phyloP scores from a whole-genome alignment of 805 yeast species.

The Cephaloascus fragrans region DNA sequence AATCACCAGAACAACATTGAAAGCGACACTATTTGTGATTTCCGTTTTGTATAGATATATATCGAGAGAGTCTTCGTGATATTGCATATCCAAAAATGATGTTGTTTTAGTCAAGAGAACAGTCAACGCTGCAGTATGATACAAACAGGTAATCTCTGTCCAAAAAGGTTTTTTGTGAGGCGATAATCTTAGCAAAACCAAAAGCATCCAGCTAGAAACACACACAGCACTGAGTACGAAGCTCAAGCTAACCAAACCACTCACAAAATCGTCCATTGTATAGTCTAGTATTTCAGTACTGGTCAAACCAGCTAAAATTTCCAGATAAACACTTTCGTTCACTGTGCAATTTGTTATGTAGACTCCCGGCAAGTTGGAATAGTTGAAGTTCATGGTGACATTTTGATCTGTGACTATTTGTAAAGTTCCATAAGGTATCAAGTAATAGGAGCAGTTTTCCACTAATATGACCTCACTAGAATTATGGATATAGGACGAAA shows the following conservation, averaged over 20 bases:
- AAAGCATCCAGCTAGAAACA: conserved; percentile 63
- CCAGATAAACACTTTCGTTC: neutral
- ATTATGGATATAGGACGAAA: neutral
- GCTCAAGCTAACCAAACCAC: conserved; percentile 31
- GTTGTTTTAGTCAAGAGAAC: conserved; percentile 38
- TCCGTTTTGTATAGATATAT: conserved; percentile 25
- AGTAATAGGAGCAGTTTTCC: neutral
- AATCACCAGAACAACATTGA: conserved; percentile 28
- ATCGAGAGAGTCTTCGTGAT: conserved; percentile 43
- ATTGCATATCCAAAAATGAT: conserved; percentile 37
- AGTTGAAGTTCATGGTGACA: neutral
- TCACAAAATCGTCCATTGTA: conserved; percentile 21
- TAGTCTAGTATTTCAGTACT: neutral
- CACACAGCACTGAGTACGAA: conserved; percentile 47
- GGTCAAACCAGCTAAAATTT: too few relatives aligned
- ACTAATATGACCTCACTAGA: neutral
- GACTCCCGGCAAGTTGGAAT: neutral
- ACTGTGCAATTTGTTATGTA: neutral
- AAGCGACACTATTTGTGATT: conserved; percentile 25
- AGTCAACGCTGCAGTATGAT: conserved; percentile 46
- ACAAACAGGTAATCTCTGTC: conserved; percentile 47
- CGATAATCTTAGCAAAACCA: conserved; percentile 43
- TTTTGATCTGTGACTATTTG: neutral
- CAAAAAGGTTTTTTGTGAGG: conserved; percentile 49
- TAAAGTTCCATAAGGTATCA: neutral